Conservation (phyloP, 75 land plant genomes). For the Cupressus sempervirens region DNA sequence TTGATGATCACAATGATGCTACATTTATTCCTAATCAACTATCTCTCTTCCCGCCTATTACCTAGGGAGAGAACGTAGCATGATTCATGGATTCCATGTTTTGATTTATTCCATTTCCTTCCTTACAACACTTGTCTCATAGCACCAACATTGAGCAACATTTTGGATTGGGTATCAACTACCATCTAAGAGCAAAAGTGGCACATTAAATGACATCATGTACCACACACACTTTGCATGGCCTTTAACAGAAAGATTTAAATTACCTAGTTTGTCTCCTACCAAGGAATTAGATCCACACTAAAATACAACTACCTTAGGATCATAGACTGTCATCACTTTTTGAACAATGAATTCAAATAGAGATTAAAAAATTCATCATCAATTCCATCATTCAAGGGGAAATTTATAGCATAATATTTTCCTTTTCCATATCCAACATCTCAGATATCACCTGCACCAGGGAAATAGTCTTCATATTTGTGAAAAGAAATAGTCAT, state of each 20-base stretch:
- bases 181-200: conserved; percentile 65
- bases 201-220: conserved; percentile 78
- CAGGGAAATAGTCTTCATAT: too few species aligned
- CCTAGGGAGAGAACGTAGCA: too few species aligned
- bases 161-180: conserved; percentile 77
- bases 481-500: too few species aligned
- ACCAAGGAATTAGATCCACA: conserved; percentile 86
- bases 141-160: conserved; percentile 85
- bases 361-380: conserved; percentile 54
- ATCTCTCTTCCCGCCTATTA: too few species aligned
- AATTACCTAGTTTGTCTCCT: conserved; percentile 76
- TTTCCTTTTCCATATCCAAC: conserved; percentile 58
- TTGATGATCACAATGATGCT: too few species aligned
- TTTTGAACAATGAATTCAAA: conserved; percentile 62
- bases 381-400: conserved; percentile 73
- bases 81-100: too few species aligned
- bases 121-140: conserved; percentile 31
- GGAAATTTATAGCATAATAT: conserved; percentile 73
- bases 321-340: conserved; percentile 71
- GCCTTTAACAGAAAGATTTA: conserved; percentile 76
- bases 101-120: too few species aligned
- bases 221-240: conserved; percentile 77
- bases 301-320: conserved; percentile 72
- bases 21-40: too few species aligned
- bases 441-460: conserved; percentile 62